Conservation (phyloP, 108 stramenopile genomes). For the Conticribra weissflogii region DNA sequence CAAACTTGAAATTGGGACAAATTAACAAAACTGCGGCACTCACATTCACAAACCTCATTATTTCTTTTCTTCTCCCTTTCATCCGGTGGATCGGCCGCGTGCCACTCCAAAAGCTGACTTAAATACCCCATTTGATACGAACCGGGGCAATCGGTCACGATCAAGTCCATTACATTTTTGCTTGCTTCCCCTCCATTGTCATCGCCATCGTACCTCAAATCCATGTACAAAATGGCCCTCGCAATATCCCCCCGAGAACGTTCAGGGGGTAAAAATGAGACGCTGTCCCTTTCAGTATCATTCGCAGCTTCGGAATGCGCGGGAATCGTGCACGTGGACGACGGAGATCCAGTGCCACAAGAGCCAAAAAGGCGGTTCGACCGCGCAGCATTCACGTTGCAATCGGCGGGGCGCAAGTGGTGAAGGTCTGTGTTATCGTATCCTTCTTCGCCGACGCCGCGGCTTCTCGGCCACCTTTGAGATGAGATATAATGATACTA, state of each 20-base stretch:
- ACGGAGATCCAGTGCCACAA: conserved; percentile 32
- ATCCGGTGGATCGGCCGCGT: conserved; percentile 66
- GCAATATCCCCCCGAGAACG: conserved; percentile 77
- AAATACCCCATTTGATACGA: conserved; percentile 53
- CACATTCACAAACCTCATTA: conserved; percentile 51
- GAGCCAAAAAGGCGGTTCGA: conserved; percentile 58
- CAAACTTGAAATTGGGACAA: not conserved
- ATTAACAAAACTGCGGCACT: not conserved
- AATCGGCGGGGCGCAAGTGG: conserved; percentile 66
- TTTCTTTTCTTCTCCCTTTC: conserved; percentile 67
- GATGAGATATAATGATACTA: too few relatives aligned
- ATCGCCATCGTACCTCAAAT: conserved; percentile 57
- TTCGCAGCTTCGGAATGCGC: conserved; percentile 49
- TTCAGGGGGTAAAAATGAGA: conserved; percentile 51
- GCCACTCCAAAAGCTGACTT: conserved; percentile 70
- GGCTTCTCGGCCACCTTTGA: conserved; percentile 54
- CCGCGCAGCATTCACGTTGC: conserved; percentile 66
- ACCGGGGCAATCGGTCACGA: conserved; percentile 40
- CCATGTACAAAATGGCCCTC: conserved; percentile 83
- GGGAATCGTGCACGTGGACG: conserved; percentile 33
- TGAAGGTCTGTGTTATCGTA: conserved; percentile 66
- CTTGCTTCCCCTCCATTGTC: conserved; percentile 5
- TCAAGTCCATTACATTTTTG: conserved; percentile 32
- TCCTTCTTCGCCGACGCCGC: conserved; percentile 34
- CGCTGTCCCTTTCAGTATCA: conserved; percentile 47